Base-by-base conservation (phyloP, 768 basidiomycete species). In the Zangia roseola region DNA sequence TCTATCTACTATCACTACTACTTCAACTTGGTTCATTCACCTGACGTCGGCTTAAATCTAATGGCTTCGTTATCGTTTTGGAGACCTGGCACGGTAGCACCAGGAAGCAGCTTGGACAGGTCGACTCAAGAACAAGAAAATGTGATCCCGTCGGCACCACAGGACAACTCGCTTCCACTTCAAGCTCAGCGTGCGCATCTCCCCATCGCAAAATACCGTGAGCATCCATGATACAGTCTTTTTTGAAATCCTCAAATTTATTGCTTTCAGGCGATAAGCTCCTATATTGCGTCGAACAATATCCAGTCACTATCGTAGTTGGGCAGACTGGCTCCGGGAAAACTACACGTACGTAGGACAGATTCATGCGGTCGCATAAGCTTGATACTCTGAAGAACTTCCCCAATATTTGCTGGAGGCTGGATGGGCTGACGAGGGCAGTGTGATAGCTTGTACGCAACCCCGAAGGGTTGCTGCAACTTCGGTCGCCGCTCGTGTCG, bases 311-410 rank as follows among this genome's bases (percentile, higher is more conserved):
- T 2, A 91, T 97, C 42, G 84, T 98, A 6, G 89, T 95, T 9
- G 95, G 90, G 9, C 90, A 97, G 61, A 98, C 97, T 0, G 97
- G 97, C 3, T 97, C 91, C 50, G 97, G 97, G 39, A 98, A 99
- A 72, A 95, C 94, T 7, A 99, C 95, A 55, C 95, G 94, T 95
- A 56, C 65, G 88, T 76, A 25, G 37, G 23, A 24, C 17, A 40
- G 10, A 34, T 21, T 50, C 16, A 13, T 21, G 44, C 35, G 12
- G 24, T 43, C 21, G 33, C 26, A 9, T 34, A 37, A 30, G 57
- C 37, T 49, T 25, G 38, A 45, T 38, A 36, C 45, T 55, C 48
- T 53, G 52, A 47, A 97, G 93, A 99, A 69, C 78, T 99, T 38
- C 95, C 97, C 2, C 97, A 98, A 69, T 99, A 91, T 69, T 80